These are phyloP conservation scores for Fragaria ananassa DNA, from an alignment of 306 rosid species.

Conservation along the genomic window DNA sequence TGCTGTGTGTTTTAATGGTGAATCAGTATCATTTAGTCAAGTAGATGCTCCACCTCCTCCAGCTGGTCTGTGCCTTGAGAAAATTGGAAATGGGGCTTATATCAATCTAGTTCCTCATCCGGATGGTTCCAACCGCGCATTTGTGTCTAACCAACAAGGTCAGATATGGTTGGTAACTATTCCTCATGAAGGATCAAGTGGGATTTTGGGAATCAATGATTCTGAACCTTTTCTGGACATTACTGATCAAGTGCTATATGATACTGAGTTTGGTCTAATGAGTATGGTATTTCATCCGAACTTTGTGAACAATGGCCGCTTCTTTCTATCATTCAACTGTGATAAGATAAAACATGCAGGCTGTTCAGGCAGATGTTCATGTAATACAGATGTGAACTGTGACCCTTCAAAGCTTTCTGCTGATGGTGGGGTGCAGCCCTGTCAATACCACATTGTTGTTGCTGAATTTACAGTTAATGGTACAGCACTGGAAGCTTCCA, in stretches of 20 bases:
- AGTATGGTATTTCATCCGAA: conserved; percentile 53
- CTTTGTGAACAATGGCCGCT: conserved; percentile 32
- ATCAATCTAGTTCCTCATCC: conserved; percentile 46
- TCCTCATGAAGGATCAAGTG: conserved; percentile 29
- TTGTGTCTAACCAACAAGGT: conserved; percentile 27
- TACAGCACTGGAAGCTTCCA: conserved; percentile 28
- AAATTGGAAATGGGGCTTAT: conserved; percentile 37
- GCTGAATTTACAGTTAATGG: conserved; percentile 44
- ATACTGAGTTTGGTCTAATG: conserved; percentile 30
- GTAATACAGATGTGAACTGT: conserved; percentile 35
- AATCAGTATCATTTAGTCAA: conserved; percentile 14
- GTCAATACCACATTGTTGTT: conserved; percentile 37
- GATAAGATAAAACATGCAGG: conserved; percentile 30
- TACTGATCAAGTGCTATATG: conserved; percentile 27
- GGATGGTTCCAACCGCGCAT: conserved; percentile 41
- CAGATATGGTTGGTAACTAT: conserved; percentile 41
- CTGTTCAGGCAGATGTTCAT: conserved; percentile 53
- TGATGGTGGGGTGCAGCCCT: conserved; percentile 31
- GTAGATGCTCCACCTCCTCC: conserved; percentile 23
- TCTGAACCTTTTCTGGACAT: conserved; percentile 38
- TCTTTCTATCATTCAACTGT: conserved; percentile 38
- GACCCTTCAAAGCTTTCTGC: conserved; percentile 35
- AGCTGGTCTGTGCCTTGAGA: conserved; percentile 42
- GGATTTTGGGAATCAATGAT: conserved; percentile 22
- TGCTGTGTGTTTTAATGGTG: conserved; percentile 20